These are phyloP conservation scores for Tetrahymena elliotti DNA, from an alignment of 73 alveolate species.

Conservation along the genomic window DNA sequence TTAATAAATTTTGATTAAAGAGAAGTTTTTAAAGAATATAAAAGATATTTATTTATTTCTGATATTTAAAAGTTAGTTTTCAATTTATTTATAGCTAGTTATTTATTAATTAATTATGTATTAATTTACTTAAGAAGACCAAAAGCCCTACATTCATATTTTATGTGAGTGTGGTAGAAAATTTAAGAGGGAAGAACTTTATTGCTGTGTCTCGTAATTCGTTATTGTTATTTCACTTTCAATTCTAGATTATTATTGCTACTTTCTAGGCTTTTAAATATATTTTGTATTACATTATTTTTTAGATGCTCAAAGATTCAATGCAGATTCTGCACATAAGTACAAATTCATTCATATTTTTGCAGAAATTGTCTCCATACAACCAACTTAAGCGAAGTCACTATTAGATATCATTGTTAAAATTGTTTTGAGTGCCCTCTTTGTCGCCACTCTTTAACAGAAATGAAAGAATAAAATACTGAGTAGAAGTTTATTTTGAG, in stretches of 20 bases:
- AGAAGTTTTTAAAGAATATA: too few species aligned
- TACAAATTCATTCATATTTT: not conserved
- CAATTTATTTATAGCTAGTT: not conserved
- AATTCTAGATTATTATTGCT: too few species aligned
- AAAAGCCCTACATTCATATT: not conserved
- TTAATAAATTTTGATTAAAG: too few species aligned
- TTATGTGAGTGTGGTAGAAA: not conserved
- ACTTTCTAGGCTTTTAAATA: not conserved
- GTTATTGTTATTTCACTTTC: not conserved
- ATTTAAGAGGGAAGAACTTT: not conserved
- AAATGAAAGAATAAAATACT: not conserved
- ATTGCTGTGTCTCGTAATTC: not conserved
- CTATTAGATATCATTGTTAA: not conserved
- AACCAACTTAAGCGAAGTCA: not conserved
- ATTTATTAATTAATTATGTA: not conserved
- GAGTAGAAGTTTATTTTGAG: not conserved
- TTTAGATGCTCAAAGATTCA: not conserved
- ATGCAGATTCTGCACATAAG: not conserved
- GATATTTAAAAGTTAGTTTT: not conserved
- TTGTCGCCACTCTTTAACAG: not conserved
- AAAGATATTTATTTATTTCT: not conserved
- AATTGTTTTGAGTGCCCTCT: not conserved
- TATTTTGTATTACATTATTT: not conserved
- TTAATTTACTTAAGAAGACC: not conserved
- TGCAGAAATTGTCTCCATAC: not conserved